Evolutionary conservation across 2,329 filamentous ascomycete genomes (phyloP), one percentile per base, ranked within the genome.

Genomic region (Harringtonia aguacate): DNA sequence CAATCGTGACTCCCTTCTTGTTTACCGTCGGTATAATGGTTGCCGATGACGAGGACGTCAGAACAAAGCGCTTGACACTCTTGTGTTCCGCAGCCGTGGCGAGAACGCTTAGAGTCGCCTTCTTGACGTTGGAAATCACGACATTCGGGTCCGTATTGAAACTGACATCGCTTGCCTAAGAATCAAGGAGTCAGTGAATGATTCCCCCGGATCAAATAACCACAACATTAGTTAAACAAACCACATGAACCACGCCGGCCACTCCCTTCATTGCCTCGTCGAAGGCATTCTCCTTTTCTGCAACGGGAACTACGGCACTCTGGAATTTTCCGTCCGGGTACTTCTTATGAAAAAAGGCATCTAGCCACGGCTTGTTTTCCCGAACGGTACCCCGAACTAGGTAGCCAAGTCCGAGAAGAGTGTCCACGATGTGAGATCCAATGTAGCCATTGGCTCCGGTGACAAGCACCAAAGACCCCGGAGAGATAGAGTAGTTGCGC

Each of bases 341-440:
- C 18, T 58, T 52, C 8, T 59, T 58, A 15, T 62, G 61, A 1
- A 54, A 41, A 1, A 51, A 44, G 2, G 36, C 29, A 31, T 46
- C 39, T 20, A 49, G 39, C 22, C 28, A 46, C 1, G 55, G 43
- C 27, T 52, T 56, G 0, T 47, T 24, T 37, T 58, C 51, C 1
- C 68, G 66, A 14, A 63, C 62, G 2, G 65, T 68, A 1, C 68
- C 69, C 14, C 67, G 64, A 15, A 73, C 68, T 4, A 57, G 58
- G 48, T 65, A 70, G 8, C 67, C 67, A 0, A 52, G 52, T 1
- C 52, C 41, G 15, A 47, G 42, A 10, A 47, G 41, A 21, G 39
- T 20, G 17, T 44, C 41, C 6, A 39, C 38, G 22, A 44, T 24
- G 24, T 44, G 38, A 18, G 41, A 39, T 22, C 20, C 46, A 6